Percentiles rank a stretch among this genome's conserved stretches.
Evolutionary conservation across 2,329 filamentous ascomycete species (phyloP).

Genomic region (Penicillium verrucosum): DNA sequence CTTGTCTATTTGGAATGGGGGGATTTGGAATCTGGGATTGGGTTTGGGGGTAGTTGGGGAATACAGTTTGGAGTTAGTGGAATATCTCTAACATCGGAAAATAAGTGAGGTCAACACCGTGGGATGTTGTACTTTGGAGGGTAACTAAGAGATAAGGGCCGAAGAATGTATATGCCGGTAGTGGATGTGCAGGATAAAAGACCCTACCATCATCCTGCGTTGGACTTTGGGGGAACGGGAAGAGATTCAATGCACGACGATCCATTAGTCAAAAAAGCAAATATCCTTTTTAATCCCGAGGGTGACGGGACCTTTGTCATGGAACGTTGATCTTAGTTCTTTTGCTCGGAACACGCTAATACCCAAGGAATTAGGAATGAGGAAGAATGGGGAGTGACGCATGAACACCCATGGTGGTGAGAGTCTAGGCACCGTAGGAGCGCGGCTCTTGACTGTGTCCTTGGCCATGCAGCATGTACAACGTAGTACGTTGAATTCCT

Average conservation of each 20-base stretch:
- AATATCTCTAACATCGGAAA: background rate
- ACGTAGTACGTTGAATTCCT: background rate
- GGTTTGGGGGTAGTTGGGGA: background rate
- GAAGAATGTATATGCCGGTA: background rate
- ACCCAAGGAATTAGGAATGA: background rate
- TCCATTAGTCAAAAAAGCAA: background rate
- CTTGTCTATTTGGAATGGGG: background rate
- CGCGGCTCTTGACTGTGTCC: background rate
- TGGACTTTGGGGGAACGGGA: background rate
- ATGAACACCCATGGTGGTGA: background rate
- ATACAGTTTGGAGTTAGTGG: background rate
- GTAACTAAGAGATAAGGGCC: background rate
- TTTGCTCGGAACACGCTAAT: background rate
- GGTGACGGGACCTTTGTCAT: background rate
- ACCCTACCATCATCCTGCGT: background rate
- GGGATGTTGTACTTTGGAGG: background rate
- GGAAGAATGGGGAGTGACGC: background rate
- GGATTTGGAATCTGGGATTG: background rate
- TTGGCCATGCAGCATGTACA: background rate
- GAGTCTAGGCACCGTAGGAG: background rate
- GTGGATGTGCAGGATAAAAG: background rate
- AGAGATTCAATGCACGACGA: conserved; percentile 4
- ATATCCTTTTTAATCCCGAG: background rate
- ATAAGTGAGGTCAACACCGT: background rate
- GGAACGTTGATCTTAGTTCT: background rate